phyloP scores from a whole-genome alignment of 805 yeast genomes.

The Hanseniaspora nectarophila region DNA sequence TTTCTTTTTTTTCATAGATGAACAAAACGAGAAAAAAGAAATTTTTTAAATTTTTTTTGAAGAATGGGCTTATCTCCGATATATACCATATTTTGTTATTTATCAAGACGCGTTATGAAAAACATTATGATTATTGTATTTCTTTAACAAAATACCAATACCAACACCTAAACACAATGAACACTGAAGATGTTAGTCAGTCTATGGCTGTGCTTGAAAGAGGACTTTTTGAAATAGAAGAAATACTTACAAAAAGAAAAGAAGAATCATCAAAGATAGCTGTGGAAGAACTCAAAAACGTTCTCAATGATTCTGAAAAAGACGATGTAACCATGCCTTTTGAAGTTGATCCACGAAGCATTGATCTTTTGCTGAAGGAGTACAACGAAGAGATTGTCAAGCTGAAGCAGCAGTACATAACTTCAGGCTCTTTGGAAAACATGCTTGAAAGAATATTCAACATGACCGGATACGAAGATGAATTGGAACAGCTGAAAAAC shows the following conservation, averaged over 20 bases:
- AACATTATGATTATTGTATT: too few species aligned
- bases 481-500: constrained; percentile 20
- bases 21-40: too few species aligned
- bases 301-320: constrained; percentile 12
- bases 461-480: constrained; percentile 19
- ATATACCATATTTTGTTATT: too few species aligned
- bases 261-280: constrained; percentile 4
- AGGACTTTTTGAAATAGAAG: neutral
- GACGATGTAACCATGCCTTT: constrained; percentile 8
- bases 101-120: too few species aligned
- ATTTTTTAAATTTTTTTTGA: too few species aligned
- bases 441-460: constrained; percentile 15
- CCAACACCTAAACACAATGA: neutral
- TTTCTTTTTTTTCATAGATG: too few species aligned
- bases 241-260: neutral
- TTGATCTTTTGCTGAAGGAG: constrained; percentile 2
- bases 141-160: too few species aligned
- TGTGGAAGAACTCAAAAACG: constrained; percentile 9
- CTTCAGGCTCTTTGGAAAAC: constrained; percentile 9
- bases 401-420: constrained; percentile 8
- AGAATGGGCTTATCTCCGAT: too few species aligned
- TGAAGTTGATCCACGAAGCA: constrained; percentile 6
- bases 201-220: neutral
- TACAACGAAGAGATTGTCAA: constrained; percentile 4
- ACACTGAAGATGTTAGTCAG: neutral